Conservation (phyloP, 257 asterid species). For the Anisodus tanguticus region DNA sequence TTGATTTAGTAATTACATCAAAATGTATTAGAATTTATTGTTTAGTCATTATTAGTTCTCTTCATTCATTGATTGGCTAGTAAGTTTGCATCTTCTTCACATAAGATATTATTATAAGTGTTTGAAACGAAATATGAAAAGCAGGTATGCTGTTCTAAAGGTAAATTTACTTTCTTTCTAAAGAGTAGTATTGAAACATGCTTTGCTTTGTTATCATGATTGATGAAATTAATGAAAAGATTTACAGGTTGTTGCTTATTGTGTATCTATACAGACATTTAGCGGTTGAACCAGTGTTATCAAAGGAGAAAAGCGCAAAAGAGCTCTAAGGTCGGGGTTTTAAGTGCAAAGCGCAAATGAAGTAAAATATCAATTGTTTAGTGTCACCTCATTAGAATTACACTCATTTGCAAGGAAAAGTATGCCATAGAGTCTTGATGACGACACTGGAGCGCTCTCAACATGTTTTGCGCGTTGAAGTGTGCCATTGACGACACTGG, state of each 20-base stretch:
- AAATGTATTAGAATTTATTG: not conserved
- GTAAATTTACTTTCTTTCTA: constrained; percentile 3
- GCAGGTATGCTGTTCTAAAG: too few relatives aligned
- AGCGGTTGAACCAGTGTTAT: not conserved
- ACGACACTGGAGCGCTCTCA: not conserved
- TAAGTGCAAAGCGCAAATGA: not conserved
- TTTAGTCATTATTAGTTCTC: not conserved
- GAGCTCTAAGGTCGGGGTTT: not conserved
- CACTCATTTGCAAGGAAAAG: not conserved
- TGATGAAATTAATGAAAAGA: not conserved
- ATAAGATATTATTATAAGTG: not conserved
- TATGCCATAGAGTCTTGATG: not conserved
- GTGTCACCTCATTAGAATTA: not conserved
- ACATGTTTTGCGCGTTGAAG: not conserved
- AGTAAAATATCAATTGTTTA: not conserved
- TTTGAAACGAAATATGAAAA: not conserved
- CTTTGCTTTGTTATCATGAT: constrained; percentile 3
- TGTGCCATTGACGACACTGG: not conserved
- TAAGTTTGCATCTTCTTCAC: not conserved
- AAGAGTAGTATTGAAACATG: not conserved
- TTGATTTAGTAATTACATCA: not conserved
- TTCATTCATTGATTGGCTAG: constrained; percentile 1
- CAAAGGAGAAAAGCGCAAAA: not conserved
- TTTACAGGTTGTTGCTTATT: not conserved
- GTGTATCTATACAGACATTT: not conserved